phyloP scores from a whole-genome alignment of 352 stramenopile species.

The Phytophthora kernoviae region DNA sequence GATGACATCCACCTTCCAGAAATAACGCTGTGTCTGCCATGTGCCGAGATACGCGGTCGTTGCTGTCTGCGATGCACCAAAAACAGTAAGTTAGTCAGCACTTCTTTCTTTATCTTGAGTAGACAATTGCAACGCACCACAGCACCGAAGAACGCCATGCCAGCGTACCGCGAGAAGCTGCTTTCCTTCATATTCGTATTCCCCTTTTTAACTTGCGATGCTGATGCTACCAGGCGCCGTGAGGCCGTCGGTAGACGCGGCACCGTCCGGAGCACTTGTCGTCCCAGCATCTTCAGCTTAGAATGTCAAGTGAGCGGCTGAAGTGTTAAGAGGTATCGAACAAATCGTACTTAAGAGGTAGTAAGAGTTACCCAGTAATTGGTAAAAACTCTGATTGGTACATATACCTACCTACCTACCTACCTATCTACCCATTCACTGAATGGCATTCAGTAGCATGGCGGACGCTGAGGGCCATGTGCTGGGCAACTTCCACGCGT shows the following conservation, averaged over 20 bases:
- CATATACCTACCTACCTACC: too few relatives aligned
- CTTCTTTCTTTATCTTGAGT: neutral
- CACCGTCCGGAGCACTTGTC: conserved; percentile 21
- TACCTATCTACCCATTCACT: too few relatives aligned
- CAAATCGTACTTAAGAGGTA: too few relatives aligned
- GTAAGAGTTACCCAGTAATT: too few relatives aligned
- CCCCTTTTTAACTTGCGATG: conserved; percentile 16
- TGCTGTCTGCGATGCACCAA: conserved; percentile 44
- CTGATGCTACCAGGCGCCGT: conserved; percentile 38
- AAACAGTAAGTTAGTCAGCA: conserved; percentile 3
- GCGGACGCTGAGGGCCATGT: conserved; percentile 66
- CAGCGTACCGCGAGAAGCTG: conserved; percentile 77
- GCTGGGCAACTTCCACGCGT: conserved; percentile 85
- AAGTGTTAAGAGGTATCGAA: conserved; percentile 8
- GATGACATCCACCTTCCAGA: conserved; percentile 89
- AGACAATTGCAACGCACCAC: conserved; percentile 55
- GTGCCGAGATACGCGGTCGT: conserved; percentile 75
- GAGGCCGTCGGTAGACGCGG: conserved; percentile 19
- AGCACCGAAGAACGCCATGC: conserved; percentile 84
- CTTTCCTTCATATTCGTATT: conserved; percentile 42
- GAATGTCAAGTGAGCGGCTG: conserved; percentile 2
- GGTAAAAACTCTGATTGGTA: too few relatives aligned
- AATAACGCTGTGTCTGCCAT: conserved; percentile 90
- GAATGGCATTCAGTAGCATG: too few relatives aligned
- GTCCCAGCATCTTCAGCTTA: conserved; percentile 25